Conservation (phyloP, 2,329 filamentous ascomycete genomes). For the Albifimbria verrucaria region DNA sequence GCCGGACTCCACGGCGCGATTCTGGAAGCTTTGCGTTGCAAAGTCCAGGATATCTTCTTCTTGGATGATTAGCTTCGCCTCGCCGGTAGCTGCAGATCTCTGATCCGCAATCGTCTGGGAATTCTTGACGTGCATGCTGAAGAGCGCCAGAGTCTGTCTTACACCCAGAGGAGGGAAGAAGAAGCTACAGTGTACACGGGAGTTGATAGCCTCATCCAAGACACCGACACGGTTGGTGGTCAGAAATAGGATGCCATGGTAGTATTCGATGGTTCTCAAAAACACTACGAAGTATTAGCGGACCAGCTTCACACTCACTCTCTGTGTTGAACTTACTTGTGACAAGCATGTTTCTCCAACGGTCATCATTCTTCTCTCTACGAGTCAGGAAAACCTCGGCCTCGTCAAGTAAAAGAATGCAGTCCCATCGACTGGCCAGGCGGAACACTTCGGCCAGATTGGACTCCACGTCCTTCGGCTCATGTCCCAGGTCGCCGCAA, state of each 20-base stretch:
- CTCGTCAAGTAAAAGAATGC: constrained; percentile 15
- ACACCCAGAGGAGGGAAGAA: too few species aligned
- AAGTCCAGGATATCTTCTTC: too few species aligned
- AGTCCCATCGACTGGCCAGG: constrained; percentile 14
- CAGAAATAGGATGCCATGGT: constrained; percentile 11
- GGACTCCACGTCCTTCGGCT: constrained; percentile 11
- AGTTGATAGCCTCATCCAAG: neutral
- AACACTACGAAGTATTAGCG: constrained; percentile 22
- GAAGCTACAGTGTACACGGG: constrained; percentile 1
- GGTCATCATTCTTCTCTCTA: constrained; percentile 10
- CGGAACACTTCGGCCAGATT: constrained; percentile 9
- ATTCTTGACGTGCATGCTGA: too few species aligned
- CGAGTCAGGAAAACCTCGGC: constrained; percentile 17
- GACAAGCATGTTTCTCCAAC: constrained; percentile 16
- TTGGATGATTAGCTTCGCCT: too few species aligned
- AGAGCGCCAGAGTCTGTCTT: too few species aligned
- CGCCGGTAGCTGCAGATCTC: too few species aligned
- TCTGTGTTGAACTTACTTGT: constrained; percentile 3
- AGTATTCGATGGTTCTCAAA: constrained; percentile 27
- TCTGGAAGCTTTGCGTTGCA: too few species aligned
- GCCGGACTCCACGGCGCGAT: too few species aligned
- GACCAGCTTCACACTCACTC: neutral
- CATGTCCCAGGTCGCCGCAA: constrained; percentile 14
- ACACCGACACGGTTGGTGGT: constrained; percentile 1
- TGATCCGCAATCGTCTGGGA: too few species aligned